These are phyloP conservation scores for Allomyces macrogynus DNA, from an alignment of 192 early-diverging fungal species.

Conservation along the genomic window DNA sequence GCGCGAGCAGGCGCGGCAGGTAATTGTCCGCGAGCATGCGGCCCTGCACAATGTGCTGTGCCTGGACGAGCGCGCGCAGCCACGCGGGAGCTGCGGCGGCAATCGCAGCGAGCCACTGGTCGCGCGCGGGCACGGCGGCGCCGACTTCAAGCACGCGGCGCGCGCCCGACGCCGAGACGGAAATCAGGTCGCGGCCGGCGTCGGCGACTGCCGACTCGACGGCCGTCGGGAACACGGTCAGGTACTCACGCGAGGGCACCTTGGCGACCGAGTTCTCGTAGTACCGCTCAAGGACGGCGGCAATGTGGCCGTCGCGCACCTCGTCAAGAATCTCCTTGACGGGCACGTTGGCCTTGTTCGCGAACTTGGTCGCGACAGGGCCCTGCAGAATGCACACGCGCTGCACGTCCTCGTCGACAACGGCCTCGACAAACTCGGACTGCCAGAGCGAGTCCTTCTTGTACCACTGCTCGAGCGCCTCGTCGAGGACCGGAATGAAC, in stretches of 20 bases:
- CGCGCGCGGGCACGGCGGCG: slow-evolving; percentile 25
- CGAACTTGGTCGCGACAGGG: slow-evolving; percentile 56
- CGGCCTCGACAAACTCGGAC: slow-evolving; percentile 62
- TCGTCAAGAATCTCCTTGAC: slow-evolving; percentile 71
- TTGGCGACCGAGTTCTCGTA: slow-evolving; percentile 33
- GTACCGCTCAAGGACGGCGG: slow-evolving; percentile 43
- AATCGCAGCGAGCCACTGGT: slow-evolving; percentile 49
- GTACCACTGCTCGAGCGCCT: slow-evolving; percentile 73
- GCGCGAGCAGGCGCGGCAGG: slow-evolving; percentile 38
- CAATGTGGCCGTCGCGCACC: slow-evolving; percentile 63
- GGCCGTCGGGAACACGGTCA: slow-evolving; percentile 25
- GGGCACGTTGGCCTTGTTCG: slow-evolving; percentile 55
- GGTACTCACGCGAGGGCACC: slow-evolving; percentile 63
- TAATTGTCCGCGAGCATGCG: slow-evolving; percentile 44
- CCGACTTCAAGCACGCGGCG: slow-evolving; percentile 37
- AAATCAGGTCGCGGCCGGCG: slow-evolving; percentile 14
- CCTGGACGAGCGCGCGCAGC: slow-evolving; percentile 64
- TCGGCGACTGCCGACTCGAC: neutral
- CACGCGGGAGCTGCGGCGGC: slow-evolving; percentile 54
- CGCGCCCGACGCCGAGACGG: slow-evolving; percentile 17
- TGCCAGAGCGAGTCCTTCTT: slow-evolving; percentile 83
- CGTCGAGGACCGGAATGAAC: slow-evolving; percentile 69
- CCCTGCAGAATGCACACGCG: slow-evolving; percentile 77
- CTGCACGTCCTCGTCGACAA: slow-evolving; percentile 64
- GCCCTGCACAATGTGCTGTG: slow-evolving; percentile 58